Evolutionary conservation across 768 basidiomycete genomes (phyloP).

Genomic region (Russula griseocarnosa): DNA sequence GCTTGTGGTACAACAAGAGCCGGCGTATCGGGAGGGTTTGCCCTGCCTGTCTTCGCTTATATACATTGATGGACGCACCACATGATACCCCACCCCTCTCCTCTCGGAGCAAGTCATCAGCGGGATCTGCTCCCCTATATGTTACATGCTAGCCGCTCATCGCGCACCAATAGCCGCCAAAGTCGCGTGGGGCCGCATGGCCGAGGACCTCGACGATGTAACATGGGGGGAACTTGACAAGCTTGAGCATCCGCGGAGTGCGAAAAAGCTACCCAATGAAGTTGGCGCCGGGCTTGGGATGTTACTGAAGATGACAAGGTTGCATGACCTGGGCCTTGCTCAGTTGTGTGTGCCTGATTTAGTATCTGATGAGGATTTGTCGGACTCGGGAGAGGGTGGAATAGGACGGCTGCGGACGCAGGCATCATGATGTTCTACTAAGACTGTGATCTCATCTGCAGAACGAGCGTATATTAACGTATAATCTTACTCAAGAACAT

Average conservation of each 20-base stretch:
- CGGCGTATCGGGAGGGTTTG: slow-evolving; percentile 66
- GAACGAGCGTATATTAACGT: background rate
- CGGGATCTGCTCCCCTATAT: slow-evolving; percentile 73
- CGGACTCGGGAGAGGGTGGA: background rate
- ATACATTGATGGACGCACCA: slow-evolving; percentile 62
- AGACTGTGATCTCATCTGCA: background rate
- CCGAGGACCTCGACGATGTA: slow-evolving; percentile 61
- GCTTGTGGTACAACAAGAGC: slow-evolving; percentile 82
- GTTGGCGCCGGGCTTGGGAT: slow-evolving; percentile 49
- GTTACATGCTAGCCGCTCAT: slow-evolving; percentile 69
- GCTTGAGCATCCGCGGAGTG: slow-evolving; percentile 27
- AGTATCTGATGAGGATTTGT: slow-evolving; percentile 24
- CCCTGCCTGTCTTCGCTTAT: slow-evolving; percentile 71
- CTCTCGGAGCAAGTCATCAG: slow-evolving; percentile 65
- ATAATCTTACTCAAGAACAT: slow-evolving; percentile 2
- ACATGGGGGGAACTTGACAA: slow-evolving; percentile 62
- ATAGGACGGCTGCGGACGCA: background rate
- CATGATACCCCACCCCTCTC: slow-evolving; percentile 47
- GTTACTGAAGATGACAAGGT: slow-evolving; percentile 71
- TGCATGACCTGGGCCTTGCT: slow-evolving; percentile 67
- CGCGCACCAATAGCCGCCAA: slow-evolving; percentile 60
- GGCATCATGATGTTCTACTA: background rate
- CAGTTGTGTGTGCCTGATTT: slow-evolving; percentile 46
- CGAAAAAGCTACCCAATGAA: slow-evolving; percentile 32
- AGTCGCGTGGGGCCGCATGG: slow-evolving; percentile 63